Base-by-base conservation (phyloP, 2,329 filamentous ascomycete species). In the Pseudogymnoascus pannorum region DNA sequence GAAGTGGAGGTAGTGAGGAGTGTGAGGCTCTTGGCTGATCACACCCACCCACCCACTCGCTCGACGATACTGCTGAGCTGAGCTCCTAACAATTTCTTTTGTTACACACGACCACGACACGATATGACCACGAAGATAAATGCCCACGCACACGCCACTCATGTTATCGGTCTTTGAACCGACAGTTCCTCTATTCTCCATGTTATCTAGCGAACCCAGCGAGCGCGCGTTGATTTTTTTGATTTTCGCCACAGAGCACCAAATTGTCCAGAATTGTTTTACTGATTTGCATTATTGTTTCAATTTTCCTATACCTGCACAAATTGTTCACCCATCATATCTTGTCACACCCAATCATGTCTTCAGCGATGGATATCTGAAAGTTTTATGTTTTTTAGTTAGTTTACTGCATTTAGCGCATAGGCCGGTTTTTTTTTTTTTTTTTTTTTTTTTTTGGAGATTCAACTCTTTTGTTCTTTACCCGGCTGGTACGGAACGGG, bases 71-170 rank as follows among this genome's bases (percentile, higher is more conserved):
- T n/a, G 26, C 26, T 29, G 26, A 18, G n/a, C 35, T n/a, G 64
- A 63, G 67, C 61, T 61, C 57, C 54, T 58, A 60, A 60, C 62
- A 59, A 51, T 57, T 36, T 62, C 62, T 60, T 60, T 60, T 44
- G 59, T 64, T 29, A 59, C 62, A 60, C 57, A 65, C 42, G 63
- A 65, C 61, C 61, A 68, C 65, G 62, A 64, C 63, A 44, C 54
- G 24, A 51, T 60, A 31, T 62, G 57, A 38, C n/a, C 35, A 38
- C 35, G 35, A 38, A 38, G 35, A 38, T 38, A 38, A 38, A 38
- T n/a, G 35, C 35, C 35, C 35, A 38, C 35, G 35, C 63, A 58
- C 62, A 61, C 16, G 63, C 44, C 33, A 57, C 60, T 65, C 54
- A 63, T 60, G 59, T 62, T n/a, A 14, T 38, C 35, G 35, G 35